Percentiles rank a stretch among this genome's conserved stretches.
These are phyloP conservation scores for Microglena sp. DNA, from an alignment of 139 green algal species.

Conservation along the genomic window DNA sequence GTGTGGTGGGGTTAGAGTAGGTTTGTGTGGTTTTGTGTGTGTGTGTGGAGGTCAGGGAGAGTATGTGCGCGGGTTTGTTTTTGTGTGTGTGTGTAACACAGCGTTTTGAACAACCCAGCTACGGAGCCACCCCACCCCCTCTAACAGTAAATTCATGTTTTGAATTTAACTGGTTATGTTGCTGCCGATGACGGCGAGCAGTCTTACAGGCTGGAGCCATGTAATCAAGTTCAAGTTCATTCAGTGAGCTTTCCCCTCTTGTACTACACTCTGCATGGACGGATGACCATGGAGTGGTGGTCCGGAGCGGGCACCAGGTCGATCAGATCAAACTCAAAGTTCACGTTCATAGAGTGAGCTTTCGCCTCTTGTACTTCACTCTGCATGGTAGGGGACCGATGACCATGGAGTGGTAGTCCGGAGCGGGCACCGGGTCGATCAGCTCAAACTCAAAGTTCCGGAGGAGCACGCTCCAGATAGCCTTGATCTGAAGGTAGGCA, in stretches of 20 bases:
- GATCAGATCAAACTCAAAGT: slow-evolving; percentile 96
- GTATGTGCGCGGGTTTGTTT: too few relatives aligned
- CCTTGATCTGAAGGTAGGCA: slow-evolving; percentile 96
- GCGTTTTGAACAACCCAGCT: too few relatives aligned
- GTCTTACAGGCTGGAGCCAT: too few relatives aligned
- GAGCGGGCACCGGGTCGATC: slow-evolving; percentile 67
- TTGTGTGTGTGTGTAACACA: too few relatives aligned
- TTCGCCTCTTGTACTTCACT: slow-evolving; percentile 76
- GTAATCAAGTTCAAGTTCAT: too few relatives aligned
- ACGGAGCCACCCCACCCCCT: too few relatives aligned
- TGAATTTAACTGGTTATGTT: too few relatives aligned
- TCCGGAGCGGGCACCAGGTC: slow-evolving; percentile 76
- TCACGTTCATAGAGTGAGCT: slow-evolving; percentile 76
- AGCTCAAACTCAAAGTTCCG: slow-evolving; percentile 97
- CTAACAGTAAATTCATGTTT: too few relatives aligned
- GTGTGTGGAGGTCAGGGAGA: too few relatives aligned
- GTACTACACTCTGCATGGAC: slow-evolving; percentile 73
- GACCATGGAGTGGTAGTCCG: slow-evolving; percentile 92
- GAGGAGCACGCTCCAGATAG: slow-evolving; percentile 88
- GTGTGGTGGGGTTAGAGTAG: too few relatives aligned
- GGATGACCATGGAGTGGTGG: slow-evolving; percentile 85
- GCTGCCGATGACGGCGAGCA: too few relatives aligned
- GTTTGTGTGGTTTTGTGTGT: too few relatives aligned
- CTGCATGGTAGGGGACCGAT: slow-evolving; percentile 67
- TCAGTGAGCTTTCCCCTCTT: slow-evolving; percentile 60